Base-by-base conservation (phyloP, 176 grass and related monocot genomes). In the Saccharum officinarum region DNA sequence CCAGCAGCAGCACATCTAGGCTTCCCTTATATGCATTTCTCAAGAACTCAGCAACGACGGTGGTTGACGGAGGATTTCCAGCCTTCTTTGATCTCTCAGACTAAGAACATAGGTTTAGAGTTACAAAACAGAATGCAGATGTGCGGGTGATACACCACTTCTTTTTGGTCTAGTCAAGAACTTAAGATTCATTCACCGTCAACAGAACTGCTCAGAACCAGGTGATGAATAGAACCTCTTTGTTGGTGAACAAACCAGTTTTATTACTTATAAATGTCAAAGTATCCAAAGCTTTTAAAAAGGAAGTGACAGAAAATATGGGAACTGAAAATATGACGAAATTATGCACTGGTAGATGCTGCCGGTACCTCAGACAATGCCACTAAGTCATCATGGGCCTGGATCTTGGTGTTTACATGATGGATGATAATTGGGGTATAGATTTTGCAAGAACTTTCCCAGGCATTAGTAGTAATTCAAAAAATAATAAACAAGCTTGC, bases 1-100 rank as follows among this genome's bases (percentile, higher is more conserved):
- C 94, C 76, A 99, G 70, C 12, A 96, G 36, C 57, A 96, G 83
- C 63, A 94, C 78, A 7, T 92, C 88, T 26, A 96, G 90, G 33
- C 54, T 67, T 73, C 94, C 97, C 77, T 71, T 69, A 80, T 99
- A 99, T 36, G 77, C 69, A 28, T 22, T 84, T 89, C 76, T 87
- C 59, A 99, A 82, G 69, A 96, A 96, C 23, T 99, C 86, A 1
- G 87, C 40, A 76, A 94, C 75, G 37, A 88, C 44, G 2, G 90
- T 82, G 23, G 82, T 91, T 39, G 93, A 89, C 57, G 93, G 86
- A 81, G 77, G 73, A 47, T 92, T 77, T 74, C 97, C 97, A 79
- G 83, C 85, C 22, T 42, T 92, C 71, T 86, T 92, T 64, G 89
- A 95, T 87, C 89, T 96, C 90, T 94, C 91, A 30, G 97, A 99